A percentile compares a stretch with the other conserved stretches of the same genome.
Conservation (phyloP, 2,329 filamentous ascomycete genomes). For the Arachnomyces sp. region DNA sequence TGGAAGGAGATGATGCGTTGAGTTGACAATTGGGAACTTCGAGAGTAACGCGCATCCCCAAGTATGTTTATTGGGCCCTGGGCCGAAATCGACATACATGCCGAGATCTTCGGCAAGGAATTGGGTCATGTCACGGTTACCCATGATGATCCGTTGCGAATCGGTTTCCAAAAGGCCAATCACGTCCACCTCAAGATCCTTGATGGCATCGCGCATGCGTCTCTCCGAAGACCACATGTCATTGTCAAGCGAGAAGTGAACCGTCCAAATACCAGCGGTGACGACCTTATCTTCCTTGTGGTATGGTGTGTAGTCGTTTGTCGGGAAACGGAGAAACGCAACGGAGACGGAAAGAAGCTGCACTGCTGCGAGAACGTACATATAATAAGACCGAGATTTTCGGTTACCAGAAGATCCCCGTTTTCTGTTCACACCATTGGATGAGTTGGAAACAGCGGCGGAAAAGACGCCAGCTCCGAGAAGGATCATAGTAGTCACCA, state of each 20-base stretch:
- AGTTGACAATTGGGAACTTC: constrained; percentile 96
- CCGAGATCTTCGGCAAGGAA: constrained; percentile 91
- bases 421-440: constrained; percentile 29
- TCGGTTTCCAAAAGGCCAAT: constrained; percentile 92
- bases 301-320: constrained; percentile 84
- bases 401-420: constrained; percentile 31
- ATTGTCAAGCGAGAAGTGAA: constrained; percentile 96
- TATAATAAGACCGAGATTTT: constrained; percentile 57
- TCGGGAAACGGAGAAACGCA: constrained; percentile 85
- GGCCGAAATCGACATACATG: constrained; percentile 98
- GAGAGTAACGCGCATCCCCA: constrained; percentile 91
- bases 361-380: constrained; percentile 64
- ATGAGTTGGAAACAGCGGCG: constrained; percentile 44
- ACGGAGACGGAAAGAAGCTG: constrained; percentile 73
- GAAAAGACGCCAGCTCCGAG: constrained; percentile 82
- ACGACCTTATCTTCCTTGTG: constrained; percentile 80
- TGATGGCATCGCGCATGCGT: constrained; percentile 83
- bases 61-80: constrained; percentile 96
- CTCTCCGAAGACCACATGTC: constrained; percentile 98
- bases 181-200: constrained; percentile 94
- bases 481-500: constrained; percentile 74
- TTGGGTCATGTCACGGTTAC: constrained; percentile 92
- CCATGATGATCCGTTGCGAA: constrained; percentile 97
- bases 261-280: constrained; percentile 96
- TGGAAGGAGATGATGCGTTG: constrained; percentile 88